phyloP scores from a whole-genome alignment of 257 asterid genomes.

The Coffea canephora region DNA sequence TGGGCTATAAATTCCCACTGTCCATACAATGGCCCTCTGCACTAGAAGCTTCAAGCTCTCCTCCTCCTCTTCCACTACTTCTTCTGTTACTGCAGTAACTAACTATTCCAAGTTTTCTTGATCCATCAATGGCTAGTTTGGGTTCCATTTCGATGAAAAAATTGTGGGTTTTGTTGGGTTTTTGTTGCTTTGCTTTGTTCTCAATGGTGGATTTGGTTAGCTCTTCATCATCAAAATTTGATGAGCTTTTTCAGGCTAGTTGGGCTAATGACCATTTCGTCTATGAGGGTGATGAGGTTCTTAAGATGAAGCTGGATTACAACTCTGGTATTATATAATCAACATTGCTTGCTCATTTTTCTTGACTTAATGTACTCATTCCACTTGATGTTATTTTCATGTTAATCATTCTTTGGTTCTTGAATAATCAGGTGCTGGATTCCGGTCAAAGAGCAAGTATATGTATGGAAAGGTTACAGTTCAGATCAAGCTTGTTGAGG shows the following conservation, averaged over 20 bases:
- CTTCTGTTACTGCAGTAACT: no score
- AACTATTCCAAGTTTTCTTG: neutral
- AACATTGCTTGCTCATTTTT: no score
- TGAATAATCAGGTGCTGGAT: conserved; percentile 66
- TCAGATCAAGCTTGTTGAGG: conserved; percentile 85
- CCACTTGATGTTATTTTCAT: no score
- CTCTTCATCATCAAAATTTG: conserved; percentile 44
- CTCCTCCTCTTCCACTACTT: neutral
- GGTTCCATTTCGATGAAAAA: neutral
- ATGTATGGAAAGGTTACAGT: conserved; percentile 85
- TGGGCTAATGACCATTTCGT: conserved; percentile 75
- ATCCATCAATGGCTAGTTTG: conserved; percentile 20
- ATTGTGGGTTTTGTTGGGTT: neutral
- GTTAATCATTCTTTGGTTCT: neutral
- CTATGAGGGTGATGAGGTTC: conserved; percentile 55
- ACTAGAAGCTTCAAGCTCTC: neutral
- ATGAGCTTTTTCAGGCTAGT: conserved; percentile 59
- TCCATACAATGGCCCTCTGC: neutral
- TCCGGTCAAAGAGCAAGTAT: conserved; percentile 75
- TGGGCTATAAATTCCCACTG: conserved; percentile 44
- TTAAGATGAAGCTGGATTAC: conserved; percentile 69
- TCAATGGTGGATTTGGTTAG: conserved; percentile 27
- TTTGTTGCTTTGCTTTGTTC: conserved; percentile 7
- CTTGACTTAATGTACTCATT: no score
- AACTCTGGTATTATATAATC: conserved; percentile 47